Evolutionary conservation across 257 asterid species (phyloP).

Genomic region (Rehmannia glutinosa): DNA sequence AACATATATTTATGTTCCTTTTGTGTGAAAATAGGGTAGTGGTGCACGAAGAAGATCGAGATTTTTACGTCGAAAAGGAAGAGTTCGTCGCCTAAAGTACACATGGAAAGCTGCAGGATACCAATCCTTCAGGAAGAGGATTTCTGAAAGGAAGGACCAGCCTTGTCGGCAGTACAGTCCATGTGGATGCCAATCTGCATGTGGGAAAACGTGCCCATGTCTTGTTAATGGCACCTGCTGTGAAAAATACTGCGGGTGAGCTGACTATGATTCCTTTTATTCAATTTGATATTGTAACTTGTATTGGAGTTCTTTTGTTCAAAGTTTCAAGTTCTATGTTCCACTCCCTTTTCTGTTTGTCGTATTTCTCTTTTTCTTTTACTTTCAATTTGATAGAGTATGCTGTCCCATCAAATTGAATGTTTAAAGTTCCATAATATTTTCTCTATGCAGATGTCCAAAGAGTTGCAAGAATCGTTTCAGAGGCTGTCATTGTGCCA

Average conservation of each 20-base stretch:
- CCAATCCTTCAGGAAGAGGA: constrained; percentile 79
- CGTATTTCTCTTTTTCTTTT: background rate
- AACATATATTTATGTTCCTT: constrained; percentile 7
- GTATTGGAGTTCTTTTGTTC: background rate
- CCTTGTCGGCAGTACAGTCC: constrained; percentile 94
- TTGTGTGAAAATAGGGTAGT: constrained; percentile 48
- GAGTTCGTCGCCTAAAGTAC: constrained; percentile 88
- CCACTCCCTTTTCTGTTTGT: background rate
- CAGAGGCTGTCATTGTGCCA: constrained; percentile 97
- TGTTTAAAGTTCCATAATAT: constrained; percentile 3
- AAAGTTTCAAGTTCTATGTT: constrained; percentile 2
- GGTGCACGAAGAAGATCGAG: constrained; percentile 84
- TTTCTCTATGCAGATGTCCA: constrained; percentile 63
- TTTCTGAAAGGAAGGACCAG: constrained; percentile 85
- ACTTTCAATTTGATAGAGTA: background rate
- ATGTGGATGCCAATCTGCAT: constrained; percentile 83
- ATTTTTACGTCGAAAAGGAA: constrained; percentile 84
- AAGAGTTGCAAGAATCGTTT: constrained; percentile 93
- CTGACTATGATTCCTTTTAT: constrained; percentile 11
- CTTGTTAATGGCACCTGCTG: constrained; percentile 83
- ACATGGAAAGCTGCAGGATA: constrained; percentile 94
- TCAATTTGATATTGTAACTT: background rate
- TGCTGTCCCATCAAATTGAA: background rate
- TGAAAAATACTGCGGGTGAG: constrained; percentile 98
- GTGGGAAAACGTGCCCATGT: constrained; percentile 94